Evolutionary conservation across 140 eudicot species (phyloP), one percentile per base, ranked within the genome.

Genomic region (Ambrosia hybrid): DNA sequence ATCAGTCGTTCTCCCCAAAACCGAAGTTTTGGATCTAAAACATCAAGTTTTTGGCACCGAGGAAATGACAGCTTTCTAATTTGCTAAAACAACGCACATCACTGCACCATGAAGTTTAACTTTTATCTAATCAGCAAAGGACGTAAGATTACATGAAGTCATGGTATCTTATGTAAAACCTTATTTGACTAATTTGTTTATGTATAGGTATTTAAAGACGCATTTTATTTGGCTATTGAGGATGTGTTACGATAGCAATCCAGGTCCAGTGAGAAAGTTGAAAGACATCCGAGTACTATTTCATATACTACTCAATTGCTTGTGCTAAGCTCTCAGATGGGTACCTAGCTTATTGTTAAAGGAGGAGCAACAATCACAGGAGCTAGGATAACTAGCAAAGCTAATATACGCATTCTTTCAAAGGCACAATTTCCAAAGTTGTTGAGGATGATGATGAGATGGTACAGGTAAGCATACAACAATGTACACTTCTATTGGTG

Each of bases 211-310:
- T 90, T 90, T 69, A 97, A 90, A 71, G 97, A 94, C 71, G 70
- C 89, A 21, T 83, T 84, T 70, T 94, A 97, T 57, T 90, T 96
- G 9, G 81, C 95, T 51, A 85, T 94, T 0, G 99, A 94, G 80
- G 97, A 97, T 67, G 99, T 92, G 13, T 45, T 89, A 70, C 97
- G 96, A 59, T 76, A 90, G 89, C 99, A 94, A 80, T 90, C 96
- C 3, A 88, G 89, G 84, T 94, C 95, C 75, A 94, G 99, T 78
- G 99, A 94, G 78, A 94, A 83, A 85, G 82, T 90, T 74, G 99
- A 94, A 65, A 86, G 96, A 81, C 97, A 94, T 69, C 90, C 99
- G 0, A 96, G 96, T 45, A 83, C 83, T 30, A 73, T 90, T 53
- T 86, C 97, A 41, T 90, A 74, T 56, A 88, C 97, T 1, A 90